These are phyloP conservation scores for Calonectria honghensis DNA, from an alignment of 2,329 filamentous ascomycete genomes.

Conservation along the genomic window DNA sequence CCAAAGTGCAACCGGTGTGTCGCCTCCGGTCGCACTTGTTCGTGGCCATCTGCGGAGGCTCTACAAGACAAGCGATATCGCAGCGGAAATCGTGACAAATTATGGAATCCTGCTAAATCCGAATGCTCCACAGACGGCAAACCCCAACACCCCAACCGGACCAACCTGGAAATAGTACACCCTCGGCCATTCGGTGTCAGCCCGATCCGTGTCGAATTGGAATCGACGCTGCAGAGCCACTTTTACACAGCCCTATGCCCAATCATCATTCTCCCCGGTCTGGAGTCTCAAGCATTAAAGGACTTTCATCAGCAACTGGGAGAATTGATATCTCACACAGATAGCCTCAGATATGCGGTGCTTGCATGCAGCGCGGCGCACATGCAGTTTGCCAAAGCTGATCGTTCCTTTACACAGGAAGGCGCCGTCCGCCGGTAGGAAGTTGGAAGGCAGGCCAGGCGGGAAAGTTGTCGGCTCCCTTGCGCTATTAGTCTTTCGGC, in stretches of 20 bases:
- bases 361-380: background rate
- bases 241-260: background rate
- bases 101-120: background rate
- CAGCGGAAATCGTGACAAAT: background rate
- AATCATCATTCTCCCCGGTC: background rate
- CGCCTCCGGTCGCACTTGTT: background rate
- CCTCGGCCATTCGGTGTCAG: background rate
- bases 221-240: background rate
- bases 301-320: background rate
- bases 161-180: background rate
- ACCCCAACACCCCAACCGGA: background rate
- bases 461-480: slow-evolving; percentile 34
- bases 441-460: background rate
- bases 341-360: background rate
- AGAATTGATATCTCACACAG: background rate
- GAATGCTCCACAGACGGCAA: background rate
- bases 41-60: background rate
- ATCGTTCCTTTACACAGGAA: background rate
- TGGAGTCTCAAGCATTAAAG: background rate
- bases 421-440: slow-evolving; percentile 12
- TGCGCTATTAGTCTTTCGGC: slow-evolving; percentile 38
- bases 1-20: background rate
- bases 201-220: background rate
- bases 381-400: background rate
- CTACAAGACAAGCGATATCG: background rate